phyloP scores from a whole-genome alignment of 2,329 filamentous ascomycete genomes.

The Sporothrix brasiliensis region DNA sequence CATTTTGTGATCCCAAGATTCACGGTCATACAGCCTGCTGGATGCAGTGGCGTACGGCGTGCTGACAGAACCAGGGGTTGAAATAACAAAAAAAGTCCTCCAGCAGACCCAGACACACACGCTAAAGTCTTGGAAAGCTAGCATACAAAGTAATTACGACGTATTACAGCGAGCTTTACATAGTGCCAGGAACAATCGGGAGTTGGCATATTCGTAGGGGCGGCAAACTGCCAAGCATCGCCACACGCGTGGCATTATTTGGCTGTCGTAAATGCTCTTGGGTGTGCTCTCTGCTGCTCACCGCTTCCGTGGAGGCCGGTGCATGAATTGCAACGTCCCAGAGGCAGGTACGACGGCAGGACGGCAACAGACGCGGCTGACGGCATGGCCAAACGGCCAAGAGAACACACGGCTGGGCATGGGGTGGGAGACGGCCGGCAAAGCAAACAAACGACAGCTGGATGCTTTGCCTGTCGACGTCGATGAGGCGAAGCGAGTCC shows the following conservation, averaged over 20 bases:
- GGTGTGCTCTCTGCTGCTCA: background rate
- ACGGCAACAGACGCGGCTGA: background rate
- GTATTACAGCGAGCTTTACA: no score
- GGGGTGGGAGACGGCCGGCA: background rate
- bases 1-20: no score
- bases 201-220: background rate
- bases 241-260: conserved; percentile 7
- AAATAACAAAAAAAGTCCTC: no score
- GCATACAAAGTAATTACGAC: no score
- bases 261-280: no score
- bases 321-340: conserved; percentile 1
- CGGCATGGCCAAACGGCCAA: background rate
- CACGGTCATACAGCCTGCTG: no score
- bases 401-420: background rate
- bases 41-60: no score
- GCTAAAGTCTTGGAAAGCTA: no score
- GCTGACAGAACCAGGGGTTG: no score
- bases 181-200: background rate
- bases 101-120: no score
- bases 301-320: conserved; percentile 6
- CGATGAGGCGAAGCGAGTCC: conserved; percentile 17
- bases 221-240: background rate
- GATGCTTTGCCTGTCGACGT: background rate
- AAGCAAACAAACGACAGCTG: background rate
- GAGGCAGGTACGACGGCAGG: background rate